Conservation (phyloP, 805 yeast species). For the Novakomyces olei region DNA sequence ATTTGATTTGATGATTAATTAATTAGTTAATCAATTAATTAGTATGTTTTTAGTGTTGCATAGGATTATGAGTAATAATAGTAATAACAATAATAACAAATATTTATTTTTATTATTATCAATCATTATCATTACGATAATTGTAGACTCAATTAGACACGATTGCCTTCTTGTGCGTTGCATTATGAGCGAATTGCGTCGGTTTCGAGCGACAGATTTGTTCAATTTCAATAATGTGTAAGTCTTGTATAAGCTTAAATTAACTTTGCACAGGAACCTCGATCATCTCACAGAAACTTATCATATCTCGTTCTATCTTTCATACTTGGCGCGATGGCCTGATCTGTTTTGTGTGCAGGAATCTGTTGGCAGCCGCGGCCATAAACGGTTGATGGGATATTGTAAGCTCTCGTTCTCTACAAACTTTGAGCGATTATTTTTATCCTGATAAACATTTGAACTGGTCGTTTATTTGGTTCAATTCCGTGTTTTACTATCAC, state of each 20-base stretch:
- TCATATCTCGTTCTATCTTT: slow-evolving; percentile 60
- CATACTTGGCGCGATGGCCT: slow-evolving; percentile 75
- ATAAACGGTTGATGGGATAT: slow-evolving; percentile 19
- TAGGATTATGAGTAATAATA: too few relatives aligned
- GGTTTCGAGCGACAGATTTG: slow-evolving; percentile 2
- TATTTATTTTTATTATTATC: too few relatives aligned
- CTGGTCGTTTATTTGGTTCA: neutral
- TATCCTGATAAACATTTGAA: slow-evolving; percentile 16
- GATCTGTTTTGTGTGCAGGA: slow-evolving; percentile 38
- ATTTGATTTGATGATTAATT: too few relatives aligned
- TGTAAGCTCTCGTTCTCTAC: too few relatives aligned
- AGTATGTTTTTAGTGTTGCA: too few relatives aligned
- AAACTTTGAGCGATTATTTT: too few relatives aligned
- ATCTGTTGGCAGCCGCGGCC: slow-evolving; percentile 27
- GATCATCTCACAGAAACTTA: neutral
- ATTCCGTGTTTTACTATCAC: neutral
- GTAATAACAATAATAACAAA: too few relatives aligned
- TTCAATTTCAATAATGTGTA: slow-evolving; percentile 3
- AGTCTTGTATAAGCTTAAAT: slow-evolving; percentile 50
- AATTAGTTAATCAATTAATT: too few relatives aligned
- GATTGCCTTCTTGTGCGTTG: too few relatives aligned
- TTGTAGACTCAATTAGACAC: too few relatives aligned
- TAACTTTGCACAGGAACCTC: neutral
- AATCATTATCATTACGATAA: too few relatives aligned
- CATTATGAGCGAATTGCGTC: slow-evolving; percentile 1